Conservation (phyloP, 192 early-diverging fungal species). For the Gryganskiella cystojenkinii region DNA sequence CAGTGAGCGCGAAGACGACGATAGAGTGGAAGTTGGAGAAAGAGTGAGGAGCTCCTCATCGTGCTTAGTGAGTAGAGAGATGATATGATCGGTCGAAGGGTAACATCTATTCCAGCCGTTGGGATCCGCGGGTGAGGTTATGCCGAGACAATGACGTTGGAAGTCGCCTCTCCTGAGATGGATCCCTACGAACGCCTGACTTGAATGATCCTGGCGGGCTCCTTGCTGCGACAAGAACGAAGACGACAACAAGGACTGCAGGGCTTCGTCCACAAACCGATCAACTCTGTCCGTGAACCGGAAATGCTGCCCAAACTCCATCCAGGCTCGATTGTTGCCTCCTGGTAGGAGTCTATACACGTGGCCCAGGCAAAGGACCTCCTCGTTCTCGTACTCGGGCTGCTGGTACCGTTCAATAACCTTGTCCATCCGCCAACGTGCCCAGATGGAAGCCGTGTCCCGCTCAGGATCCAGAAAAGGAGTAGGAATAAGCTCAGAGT, state of each 20-base stretch:
- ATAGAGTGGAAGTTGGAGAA: neutral
- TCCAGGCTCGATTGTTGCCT: slow-evolving; percentile 29
- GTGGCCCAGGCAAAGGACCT: slow-evolving; percentile 38
- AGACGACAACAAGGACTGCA: slow-evolving; percentile 15
- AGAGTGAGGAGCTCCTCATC: too few species aligned
- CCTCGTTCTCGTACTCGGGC: slow-evolving; percentile 18
- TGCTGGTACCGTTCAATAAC: slow-evolving; percentile 47
- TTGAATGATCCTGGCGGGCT: neutral
- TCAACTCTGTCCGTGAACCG: slow-evolving; percentile 28
- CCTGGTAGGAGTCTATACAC: slow-evolving; percentile 43
- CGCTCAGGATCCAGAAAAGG: slow-evolving; percentile 33
- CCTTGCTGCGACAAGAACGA: too few species aligned
- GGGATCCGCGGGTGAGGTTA: slow-evolving; percentile 41
- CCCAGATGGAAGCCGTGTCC: slow-evolving; percentile 34
- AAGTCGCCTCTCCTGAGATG: slow-evolving; percentile 42
- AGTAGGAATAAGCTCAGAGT: slow-evolving; percentile 19
- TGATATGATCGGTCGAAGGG: slow-evolving; percentile 33
- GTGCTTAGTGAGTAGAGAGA: slow-evolving; percentile 19
- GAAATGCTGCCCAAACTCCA: slow-evolving; percentile 45
- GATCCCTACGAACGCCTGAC: slow-evolving; percentile 24
- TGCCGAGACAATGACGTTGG: slow-evolving; percentile 33
- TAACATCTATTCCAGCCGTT: slow-evolving; percentile 53
- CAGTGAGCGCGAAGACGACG: neutral
- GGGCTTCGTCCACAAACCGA: slow-evolving; percentile 24
- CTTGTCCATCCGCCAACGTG: slow-evolving; percentile 42